These are phyloP conservation scores for Monosporozyma siamensis DNA, from an alignment of 805 yeast genomes.

Conservation along the genomic window DNA sequence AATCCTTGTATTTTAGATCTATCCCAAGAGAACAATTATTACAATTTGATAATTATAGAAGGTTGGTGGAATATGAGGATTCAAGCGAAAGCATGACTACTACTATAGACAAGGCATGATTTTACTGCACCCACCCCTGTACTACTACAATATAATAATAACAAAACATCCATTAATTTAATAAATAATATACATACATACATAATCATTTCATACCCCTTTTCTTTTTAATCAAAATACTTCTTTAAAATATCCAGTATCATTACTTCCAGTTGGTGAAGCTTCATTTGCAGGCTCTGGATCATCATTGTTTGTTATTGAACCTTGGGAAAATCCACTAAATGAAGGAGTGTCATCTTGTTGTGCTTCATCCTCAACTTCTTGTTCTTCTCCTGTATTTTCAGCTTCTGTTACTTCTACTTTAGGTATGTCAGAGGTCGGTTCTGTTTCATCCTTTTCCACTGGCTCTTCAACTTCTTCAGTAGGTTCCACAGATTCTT, in stretches of 20 bases:
- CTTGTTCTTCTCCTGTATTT: slow-evolving; percentile 1
- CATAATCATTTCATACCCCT: too few species aligned
- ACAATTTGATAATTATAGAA: not conserved
- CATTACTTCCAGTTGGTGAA: slow-evolving; percentile 1
- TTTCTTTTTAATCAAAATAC: slow-evolving; percentile 1
- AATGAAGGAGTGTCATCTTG: slow-evolving; percentile 14
- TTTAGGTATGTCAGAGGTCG: not conserved
- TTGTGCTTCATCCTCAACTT: too few species aligned
- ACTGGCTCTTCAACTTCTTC: slow-evolving; percentile 4
- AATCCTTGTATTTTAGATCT: slow-evolving; percentile 25
- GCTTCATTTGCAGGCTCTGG: slow-evolving; percentile 9
- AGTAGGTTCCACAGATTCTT: slow-evolving; percentile 4
- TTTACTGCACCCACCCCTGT: not conserved
- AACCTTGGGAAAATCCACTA: slow-evolving; percentile 26
- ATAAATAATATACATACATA: not conserved
- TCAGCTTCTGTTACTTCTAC: not conserved
- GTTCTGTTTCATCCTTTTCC: slow-evolving; percentile 1
- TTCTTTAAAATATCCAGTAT: slow-evolving; percentile 6
- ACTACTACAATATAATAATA: too few species aligned
- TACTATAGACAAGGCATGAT: not conserved
- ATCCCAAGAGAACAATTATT: slow-evolving; percentile 12
- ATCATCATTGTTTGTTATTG: slow-evolving; percentile 15
- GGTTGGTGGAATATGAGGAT: not conserved
- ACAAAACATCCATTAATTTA: too few species aligned
- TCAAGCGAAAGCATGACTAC: not conserved